A percentile compares a stretch with the other conserved stretches of the same genome.
Evolutionary conservation across 73 alveolate species (phyloP).

Genomic region (Paramecium bursaria): DNA sequence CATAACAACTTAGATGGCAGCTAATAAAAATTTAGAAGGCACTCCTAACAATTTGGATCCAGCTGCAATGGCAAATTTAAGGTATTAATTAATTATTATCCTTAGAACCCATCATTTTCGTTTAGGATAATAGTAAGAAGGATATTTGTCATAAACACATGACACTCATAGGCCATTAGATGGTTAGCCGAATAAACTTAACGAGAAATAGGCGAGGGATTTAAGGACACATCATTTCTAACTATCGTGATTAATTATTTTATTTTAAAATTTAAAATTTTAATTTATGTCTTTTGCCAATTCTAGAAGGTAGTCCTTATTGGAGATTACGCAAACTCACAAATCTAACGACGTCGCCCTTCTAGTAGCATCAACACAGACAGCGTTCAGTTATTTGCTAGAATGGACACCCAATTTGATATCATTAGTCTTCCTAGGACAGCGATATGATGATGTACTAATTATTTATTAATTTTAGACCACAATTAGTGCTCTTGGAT

Average conservation of each 20-base stretch:
- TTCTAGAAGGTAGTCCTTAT: too few species aligned
- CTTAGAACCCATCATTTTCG: constrained; percentile 34
- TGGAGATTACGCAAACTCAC: background rate
- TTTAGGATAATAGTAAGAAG: constrained; percentile 39
- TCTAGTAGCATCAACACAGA: background rate
- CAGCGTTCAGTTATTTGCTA: background rate
- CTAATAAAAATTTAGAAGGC: background rate
- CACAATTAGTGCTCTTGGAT: constrained; percentile 42
- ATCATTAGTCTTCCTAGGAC: background rate
- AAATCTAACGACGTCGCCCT: background rate
- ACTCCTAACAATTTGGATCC: constrained; percentile 22
- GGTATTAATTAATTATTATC: background rate
- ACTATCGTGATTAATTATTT: constrained; percentile 48
- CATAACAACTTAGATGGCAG: constrained; percentile 23
- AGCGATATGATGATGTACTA: background rate
- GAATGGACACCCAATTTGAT: background rate
- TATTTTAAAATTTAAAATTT: too few species aligned
- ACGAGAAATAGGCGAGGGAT: constrained; percentile 36
- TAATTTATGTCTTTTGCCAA: too few species aligned
- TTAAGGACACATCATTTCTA: constrained; percentile 51
- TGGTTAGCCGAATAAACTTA: constrained; percentile 54
- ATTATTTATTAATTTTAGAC: too few species aligned
- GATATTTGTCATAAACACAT: constrained; percentile 44
- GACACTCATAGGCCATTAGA: constrained; percentile 55
- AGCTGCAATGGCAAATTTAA: constrained; percentile 40